Evolutionary conservation across 2,329 filamentous ascomycete species (phyloP), one percentile per base, ranked within the genome.

Genomic region (Diaporthe sp.): DNA sequence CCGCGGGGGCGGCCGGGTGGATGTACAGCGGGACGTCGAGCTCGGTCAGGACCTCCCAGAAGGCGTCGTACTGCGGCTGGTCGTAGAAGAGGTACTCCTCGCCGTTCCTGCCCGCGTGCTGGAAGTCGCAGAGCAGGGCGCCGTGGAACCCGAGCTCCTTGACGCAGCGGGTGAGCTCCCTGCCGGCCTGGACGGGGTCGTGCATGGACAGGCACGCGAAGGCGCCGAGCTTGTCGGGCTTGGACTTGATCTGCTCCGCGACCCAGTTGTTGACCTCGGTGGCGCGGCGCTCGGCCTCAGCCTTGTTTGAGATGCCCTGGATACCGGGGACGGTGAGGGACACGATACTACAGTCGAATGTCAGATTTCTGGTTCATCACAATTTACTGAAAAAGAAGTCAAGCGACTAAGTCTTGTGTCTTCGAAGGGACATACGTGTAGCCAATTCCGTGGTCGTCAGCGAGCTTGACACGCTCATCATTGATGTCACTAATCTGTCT

Each of bases 31-130:
- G 91, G 0, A 92, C 91, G 74, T 92, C 89, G 0, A 93, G 87
- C 58, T 92, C 89, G 1, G 85, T 86, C 12, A 88, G 86, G 0
- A 87, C 88, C 17, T 85, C 79, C 91, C 91, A 93, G 85, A 93
- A 93, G 31, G 87, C 81, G 77, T 92, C 90, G 86, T 88, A 94
- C 76, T 89, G 87, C 0, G 88, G 85, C 12, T 87, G 84, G 79
- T 93, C 92, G 82, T 93, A 93, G 83, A 92, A 93, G 80, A 93
- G 84, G 85, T 91, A 89, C 34, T 88, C 87, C 74, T 92, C 89
- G 51, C 90, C 91, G 74, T 92, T 89, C 0, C 83, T 77, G 4
- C 90, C 90, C 22, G 89, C 86, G 39, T 89, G 88, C 79, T 93
- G 92, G 2, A 87, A 90, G 79, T 92, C 90, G 79, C 92, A 92